Percentiles rank a stretch among this genome's conserved stretches.
These are phyloP conservation scores for Rhododendron griersonianum DNA, from an alignment of 148 eudicot species.

Conservation along the genomic window DNA sequence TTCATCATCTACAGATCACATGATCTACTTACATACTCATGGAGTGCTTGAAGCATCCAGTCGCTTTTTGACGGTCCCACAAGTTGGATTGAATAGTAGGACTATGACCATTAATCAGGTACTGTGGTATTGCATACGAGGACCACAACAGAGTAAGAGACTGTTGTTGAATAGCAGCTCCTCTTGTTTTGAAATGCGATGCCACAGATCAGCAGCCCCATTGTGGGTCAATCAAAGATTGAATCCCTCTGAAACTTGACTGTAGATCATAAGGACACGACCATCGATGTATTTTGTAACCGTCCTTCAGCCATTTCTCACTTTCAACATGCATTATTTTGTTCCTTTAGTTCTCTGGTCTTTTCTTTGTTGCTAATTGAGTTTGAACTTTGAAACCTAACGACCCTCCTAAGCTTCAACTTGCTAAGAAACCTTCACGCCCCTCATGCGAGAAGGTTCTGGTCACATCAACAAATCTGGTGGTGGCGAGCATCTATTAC, in stretches of 20 bases:
- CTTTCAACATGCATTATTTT: not conserved
- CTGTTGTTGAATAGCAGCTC: not conserved
- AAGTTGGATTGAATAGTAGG: not conserved
- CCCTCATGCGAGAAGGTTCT: not conserved
- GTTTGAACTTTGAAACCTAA: conserved; percentile 3
- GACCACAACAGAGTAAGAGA: not conserved
- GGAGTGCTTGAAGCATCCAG: not conserved
- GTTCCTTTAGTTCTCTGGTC: not conserved
- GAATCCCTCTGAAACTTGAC: not conserved
- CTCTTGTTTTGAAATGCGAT: not conserved
- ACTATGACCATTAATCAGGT: not conserved
- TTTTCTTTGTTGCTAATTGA: not conserved
- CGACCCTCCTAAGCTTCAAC: not conserved
- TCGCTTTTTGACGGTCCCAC: not conserved
- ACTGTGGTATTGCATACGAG: not conserved
- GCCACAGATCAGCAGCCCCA: not conserved
- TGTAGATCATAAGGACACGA: not conserved
- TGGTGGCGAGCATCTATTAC: not conserved
- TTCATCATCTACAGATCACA: not conserved
- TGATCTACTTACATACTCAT: not conserved
- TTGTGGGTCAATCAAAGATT: not conserved
- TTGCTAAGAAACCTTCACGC: not conserved
- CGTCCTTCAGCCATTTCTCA: not conserved
- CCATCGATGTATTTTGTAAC: not conserved
- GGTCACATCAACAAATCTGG: not conserved